Evolutionary conservation across 352 stramenopile species (phyloP).

Genomic region (Phytophthora agathidicida): DNA sequence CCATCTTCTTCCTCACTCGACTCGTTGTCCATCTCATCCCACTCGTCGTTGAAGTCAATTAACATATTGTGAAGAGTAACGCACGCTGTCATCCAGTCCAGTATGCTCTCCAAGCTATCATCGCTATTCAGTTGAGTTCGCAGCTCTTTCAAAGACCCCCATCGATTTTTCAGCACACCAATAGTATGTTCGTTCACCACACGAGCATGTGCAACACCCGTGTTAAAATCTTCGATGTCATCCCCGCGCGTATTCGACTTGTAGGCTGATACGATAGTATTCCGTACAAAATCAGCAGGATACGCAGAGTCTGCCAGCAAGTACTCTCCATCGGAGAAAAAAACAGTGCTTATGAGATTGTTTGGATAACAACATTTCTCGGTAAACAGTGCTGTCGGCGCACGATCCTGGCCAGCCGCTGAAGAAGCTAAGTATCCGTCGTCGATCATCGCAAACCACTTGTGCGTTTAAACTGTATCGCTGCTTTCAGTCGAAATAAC

Average conservation of each 20-base stretch:
- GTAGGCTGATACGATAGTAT: constrained; percentile 21
- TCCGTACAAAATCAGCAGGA: not conserved
- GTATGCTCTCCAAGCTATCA: not conserved
- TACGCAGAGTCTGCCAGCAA: constrained; percentile 21
- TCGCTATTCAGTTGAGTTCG: constrained; percentile 12
- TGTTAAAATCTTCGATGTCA: constrained; percentile 22
- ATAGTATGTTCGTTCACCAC: constrained; percentile 30
- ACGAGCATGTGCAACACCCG: constrained; percentile 13
- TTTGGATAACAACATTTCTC: constrained; percentile 10
- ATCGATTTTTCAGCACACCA: constrained; percentile 16
- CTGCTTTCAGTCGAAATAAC: constrained; percentile 18
- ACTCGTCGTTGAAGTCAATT: constrained; percentile 4
- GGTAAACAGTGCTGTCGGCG: constrained; percentile 25
- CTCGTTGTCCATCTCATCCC: not conserved
- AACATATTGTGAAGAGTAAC: constrained; percentile 13
- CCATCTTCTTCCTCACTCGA: not conserved
- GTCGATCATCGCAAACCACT: constrained; percentile 25
- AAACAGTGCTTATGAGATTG: not conserved
- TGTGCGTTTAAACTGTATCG: constrained; percentile 24
- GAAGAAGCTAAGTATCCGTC: constrained; percentile 17
- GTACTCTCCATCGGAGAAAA: constrained; percentile 14
- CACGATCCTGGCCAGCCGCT: constrained; percentile 19
- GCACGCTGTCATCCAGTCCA: constrained; percentile 4
- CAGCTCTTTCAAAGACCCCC: constrained; percentile 17
- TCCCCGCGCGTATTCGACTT: not conserved